These are phyloP conservation scores for Aristolochia fimbriata DNA, from an alignment of 164 flowering plant species.

Conservation along the genomic window DNA sequence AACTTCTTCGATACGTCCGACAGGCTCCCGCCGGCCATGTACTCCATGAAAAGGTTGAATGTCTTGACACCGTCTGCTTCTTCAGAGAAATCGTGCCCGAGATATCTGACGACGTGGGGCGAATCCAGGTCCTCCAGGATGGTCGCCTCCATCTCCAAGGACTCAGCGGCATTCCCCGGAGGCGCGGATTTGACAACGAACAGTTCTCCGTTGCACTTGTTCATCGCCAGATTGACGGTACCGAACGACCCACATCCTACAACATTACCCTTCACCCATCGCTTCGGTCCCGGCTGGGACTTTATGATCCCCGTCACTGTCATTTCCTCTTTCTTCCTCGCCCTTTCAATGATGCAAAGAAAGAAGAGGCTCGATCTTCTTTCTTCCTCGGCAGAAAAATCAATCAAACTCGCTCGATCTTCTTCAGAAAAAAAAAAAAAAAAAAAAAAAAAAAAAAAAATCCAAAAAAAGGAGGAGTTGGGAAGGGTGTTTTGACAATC, in stretches of 20 bases:
- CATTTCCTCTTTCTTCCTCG: slow-evolving; percentile 12
- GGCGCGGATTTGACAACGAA: slow-evolving; percentile 41
- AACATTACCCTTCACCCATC: slow-evolving; percentile 45
- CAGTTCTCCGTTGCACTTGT: slow-evolving; percentile 34
- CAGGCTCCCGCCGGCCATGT: slow-evolving; percentile 52
- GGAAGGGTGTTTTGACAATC: too few relatives aligned
- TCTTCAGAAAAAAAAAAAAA: too few relatives aligned
- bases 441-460: too few relatives aligned
- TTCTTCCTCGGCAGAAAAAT: too few relatives aligned
- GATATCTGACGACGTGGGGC: slow-evolving; percentile 28
- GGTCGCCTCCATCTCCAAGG: slow-evolving; percentile 35
- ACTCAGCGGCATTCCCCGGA: slow-evolving; percentile 15
- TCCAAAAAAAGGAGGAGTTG: too few relatives aligned
- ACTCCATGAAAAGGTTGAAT: slow-evolving; percentile 45
- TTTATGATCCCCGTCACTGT: slow-evolving; percentile 8
- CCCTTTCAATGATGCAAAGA: too few relatives aligned
- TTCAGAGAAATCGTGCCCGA: slow-evolving; percentile 21
- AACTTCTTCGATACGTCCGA: slow-evolving; percentile 28
- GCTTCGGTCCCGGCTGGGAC: slow-evolving; percentile 10
- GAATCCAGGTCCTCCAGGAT: slow-evolving; percentile 36
- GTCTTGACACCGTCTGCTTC: slow-evolving; percentile 16
- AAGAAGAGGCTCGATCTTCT: too few relatives aligned
- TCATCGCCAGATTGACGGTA: slow-evolving; percentile 40
- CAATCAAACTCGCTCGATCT: too few relatives aligned
- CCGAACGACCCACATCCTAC: slow-evolving; percentile 48